Evolutionary conservation across 2,329 filamentous ascomycete genomes (phyloP).

Genomic region (Neophaeococcomyces mojaviensis): DNA sequence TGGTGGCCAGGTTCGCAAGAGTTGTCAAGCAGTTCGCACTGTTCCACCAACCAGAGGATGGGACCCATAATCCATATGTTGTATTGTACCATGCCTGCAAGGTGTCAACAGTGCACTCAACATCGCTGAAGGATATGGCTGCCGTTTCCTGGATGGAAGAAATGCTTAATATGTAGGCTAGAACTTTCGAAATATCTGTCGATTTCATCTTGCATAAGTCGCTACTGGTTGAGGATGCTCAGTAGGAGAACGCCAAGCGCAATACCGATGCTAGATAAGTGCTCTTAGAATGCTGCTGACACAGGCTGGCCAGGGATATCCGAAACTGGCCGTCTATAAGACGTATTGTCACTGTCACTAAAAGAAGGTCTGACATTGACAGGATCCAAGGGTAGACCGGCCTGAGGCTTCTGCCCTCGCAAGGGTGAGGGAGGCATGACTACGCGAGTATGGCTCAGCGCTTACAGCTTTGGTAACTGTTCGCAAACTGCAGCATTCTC

Average conservation of each 20-base stretch:
- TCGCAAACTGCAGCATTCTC: no score
- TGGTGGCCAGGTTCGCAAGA: conserved; percentile 47
- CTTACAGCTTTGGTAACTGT: no score
- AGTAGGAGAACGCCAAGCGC: no score
- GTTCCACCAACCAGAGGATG: conserved; percentile 66
- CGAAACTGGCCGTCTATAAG: conserved; percentile 13
- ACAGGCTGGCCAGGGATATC: conserved; percentile 18
- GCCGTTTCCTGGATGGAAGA: conserved; percentile 18
- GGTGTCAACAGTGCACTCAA: conserved; percentile 29
- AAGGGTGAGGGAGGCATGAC: no score
- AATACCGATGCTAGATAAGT: conserved; percentile 17
- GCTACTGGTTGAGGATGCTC: no score
- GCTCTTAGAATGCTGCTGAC: conserved; percentile 6
- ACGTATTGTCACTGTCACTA: conserved; percentile 22
- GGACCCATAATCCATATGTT: conserved; percentile 52
- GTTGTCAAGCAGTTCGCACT: conserved; percentile 59
- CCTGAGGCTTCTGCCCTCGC: no score
- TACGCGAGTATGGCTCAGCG: no score
- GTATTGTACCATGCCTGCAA: conserved; percentile 56
- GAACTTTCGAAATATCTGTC: no score
- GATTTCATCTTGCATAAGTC: conserved; percentile 4
- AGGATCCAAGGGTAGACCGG: conserved; percentile 12
- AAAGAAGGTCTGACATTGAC: conserved; percentile 17
- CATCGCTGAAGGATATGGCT: conserved; percentile 14
- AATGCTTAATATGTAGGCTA: conserved; percentile 25